Evolutionary conservation across 1,284 basidiomycete species (phyloP).

Genomic region (Trametes sp.): DNA sequence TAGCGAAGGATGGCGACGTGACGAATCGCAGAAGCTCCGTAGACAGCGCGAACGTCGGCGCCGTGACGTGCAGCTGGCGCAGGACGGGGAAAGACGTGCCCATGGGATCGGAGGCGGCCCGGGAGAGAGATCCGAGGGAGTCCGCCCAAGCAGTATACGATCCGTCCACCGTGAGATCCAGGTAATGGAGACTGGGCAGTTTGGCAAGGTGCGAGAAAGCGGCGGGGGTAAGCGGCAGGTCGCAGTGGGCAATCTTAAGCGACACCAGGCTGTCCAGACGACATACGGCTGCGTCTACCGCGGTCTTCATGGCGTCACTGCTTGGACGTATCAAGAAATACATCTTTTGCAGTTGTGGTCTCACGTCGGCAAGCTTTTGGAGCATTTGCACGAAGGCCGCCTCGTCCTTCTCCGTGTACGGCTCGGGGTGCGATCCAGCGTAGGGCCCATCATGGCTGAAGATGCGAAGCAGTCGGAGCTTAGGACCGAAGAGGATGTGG

Average conservation of each 20-base stretch:
- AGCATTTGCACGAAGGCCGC: background rate
- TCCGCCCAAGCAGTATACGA: background rate
- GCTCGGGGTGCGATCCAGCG: too few species aligned
- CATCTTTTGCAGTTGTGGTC: background rate
- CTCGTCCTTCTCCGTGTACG: background rate
- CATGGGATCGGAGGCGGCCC: too few species aligned
- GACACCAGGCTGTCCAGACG: background rate
- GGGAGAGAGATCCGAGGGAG: background rate
- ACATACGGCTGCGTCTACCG: background rate
- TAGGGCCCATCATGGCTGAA: background rate
- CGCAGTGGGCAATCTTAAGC: background rate
- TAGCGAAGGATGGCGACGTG: too few species aligned
- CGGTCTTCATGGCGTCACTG: background rate
- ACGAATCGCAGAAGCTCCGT: constrained; percentile 6
- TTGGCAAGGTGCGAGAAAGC: constrained; percentile 5
- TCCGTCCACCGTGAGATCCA: constrained; percentile 1
- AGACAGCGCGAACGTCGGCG: background rate
- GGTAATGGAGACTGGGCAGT: constrained; percentile 2
- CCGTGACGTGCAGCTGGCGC: constrained; percentile 4
- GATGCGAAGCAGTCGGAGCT: background rate
- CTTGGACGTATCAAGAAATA: background rate
- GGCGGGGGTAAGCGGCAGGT: background rate
- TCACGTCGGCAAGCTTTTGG: background rate
- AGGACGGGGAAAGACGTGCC: constrained; percentile 3
- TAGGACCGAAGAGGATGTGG: background rate